Evolutionary conservation across 176 grass and related monocot species (phyloP).

Genomic region (Aegilops speltoides): DNA sequence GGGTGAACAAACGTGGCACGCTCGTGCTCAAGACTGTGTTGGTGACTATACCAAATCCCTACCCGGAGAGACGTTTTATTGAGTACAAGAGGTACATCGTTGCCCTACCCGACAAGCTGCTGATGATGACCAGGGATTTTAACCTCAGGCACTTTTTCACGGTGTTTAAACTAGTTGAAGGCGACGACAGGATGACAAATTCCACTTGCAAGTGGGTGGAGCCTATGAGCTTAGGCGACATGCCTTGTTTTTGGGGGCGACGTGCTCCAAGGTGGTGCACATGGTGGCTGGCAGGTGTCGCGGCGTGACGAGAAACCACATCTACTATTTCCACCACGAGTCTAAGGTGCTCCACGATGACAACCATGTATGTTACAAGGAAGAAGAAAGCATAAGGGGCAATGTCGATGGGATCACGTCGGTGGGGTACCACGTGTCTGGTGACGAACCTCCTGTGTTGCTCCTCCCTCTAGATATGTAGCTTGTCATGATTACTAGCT

Average conservation of each 20-base stretch:
- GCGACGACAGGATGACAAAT: not conserved
- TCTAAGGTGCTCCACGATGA: no score
- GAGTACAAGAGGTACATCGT: not conserved
- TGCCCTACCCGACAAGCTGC: not conserved
- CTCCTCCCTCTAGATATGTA: not conserved
- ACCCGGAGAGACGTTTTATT: not conserved
- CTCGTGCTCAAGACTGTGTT: not conserved
- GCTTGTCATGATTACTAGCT: not conserved
- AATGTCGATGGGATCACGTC: not conserved
- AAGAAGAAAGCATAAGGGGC: not conserved
- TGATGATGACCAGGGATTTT: not conserved
- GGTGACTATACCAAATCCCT: not conserved
- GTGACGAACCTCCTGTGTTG: not conserved
- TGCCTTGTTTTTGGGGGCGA: not conserved
- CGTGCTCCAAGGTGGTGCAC: not conserved
- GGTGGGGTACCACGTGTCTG: not conserved
- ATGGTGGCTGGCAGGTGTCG: no score
- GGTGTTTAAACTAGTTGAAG: not conserved
- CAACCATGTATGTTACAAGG: no score
- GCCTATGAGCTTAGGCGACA: not conserved
- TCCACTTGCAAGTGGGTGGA: not conserved
- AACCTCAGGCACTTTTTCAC: not conserved
- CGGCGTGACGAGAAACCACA: not conserved
- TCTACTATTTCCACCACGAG: not conserved
- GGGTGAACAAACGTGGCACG: not conserved